A percentile compares a stretch with the other conserved stretches of the same genome.
These are phyloP conservation scores for Pseudodiploospora longispora DNA, from an alignment of 2,329 filamentous ascomycete species.

Conservation along the genomic window DNA sequence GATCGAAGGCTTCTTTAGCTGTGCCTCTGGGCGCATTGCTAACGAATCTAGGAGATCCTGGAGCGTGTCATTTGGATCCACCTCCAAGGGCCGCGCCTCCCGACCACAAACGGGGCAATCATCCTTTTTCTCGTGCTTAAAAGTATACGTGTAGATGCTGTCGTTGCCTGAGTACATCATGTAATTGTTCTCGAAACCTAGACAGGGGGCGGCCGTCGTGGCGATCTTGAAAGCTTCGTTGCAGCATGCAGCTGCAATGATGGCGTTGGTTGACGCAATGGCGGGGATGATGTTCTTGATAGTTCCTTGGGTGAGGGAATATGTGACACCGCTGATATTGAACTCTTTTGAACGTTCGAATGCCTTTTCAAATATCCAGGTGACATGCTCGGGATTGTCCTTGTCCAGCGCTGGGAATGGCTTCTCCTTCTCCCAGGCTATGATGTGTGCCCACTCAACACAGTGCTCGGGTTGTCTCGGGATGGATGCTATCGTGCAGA, in stretches of 20 bases:
- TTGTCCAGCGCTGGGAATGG: conserved; percentile 83
- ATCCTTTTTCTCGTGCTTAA: conserved; percentile 85
- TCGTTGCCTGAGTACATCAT: conserved; percentile 99
- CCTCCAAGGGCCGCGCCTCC: conserved; percentile 63
- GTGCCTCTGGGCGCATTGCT: conserved; percentile 75
- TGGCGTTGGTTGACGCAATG: conserved; percentile 95
- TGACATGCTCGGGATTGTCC: conserved; percentile 92
- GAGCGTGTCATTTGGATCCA: conserved; percentile 65
- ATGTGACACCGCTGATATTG: conserved; percentile 86
- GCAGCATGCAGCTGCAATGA: conserved; percentile 90
- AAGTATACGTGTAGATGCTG: conserved; percentile 94
- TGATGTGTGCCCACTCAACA: conserved; percentile 97
- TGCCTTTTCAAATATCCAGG: conserved; percentile 89
- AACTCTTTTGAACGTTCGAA: conserved; percentile 76
- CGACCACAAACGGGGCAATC: conserved; percentile 94
- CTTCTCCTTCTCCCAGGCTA: conserved; percentile 86
- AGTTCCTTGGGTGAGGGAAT: conserved; percentile 91
- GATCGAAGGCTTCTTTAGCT: conserved; percentile 89
- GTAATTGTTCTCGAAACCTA: conserved; percentile 79
- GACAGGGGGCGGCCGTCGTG: conserved; percentile 69
- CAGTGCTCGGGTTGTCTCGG: conserved; percentile 96
- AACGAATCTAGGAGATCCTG: conserved; percentile 80
- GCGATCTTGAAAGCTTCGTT: conserved; percentile 96
- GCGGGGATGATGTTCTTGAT: conserved; percentile 99
- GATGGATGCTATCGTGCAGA: conserved; percentile 94